These are phyloP conservation scores for Apostasia shenzhenica DNA, from an alignment of 106 monocot species.

Conservation along the genomic window DNA sequence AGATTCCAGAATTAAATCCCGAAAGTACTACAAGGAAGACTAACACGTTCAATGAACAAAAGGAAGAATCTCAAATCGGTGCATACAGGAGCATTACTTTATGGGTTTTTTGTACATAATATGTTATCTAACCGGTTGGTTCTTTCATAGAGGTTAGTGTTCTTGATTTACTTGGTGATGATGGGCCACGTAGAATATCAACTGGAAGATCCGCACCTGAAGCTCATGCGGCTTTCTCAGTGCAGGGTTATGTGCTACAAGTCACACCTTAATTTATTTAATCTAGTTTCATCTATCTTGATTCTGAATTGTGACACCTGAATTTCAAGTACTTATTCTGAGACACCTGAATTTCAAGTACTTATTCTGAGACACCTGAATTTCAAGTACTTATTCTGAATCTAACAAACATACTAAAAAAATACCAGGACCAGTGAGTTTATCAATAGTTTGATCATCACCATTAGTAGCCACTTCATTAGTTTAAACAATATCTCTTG, in stretches of 20 bases:
- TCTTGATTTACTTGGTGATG: slow-evolving; percentile 66
- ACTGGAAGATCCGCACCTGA: slow-evolving; percentile 35
- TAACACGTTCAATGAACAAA: slow-evolving; percentile 5
- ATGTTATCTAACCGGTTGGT: not conserved
- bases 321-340: not conserved
- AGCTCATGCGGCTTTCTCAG: slow-evolving; percentile 77
- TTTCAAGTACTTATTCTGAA: not conserved
- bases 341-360: no score
- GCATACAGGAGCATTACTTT: not conserved
- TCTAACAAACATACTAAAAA: no score
- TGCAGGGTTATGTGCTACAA: slow-evolving; percentile 39
- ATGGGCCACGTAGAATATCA: slow-evolving; percentile 17
- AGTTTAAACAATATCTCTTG: no score
- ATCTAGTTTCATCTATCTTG: not conserved
- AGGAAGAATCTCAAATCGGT: slow-evolving; percentile 21
- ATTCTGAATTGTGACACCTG: not conserved
- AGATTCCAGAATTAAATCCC: slow-evolving; percentile 3
- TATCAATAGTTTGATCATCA: no score
- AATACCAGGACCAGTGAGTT: no score
- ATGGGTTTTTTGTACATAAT: not conserved
- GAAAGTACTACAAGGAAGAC: not conserved
- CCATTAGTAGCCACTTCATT: no score
- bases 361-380: not conserved
- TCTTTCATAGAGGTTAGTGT: slow-evolving; percentile 44
- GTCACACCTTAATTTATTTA: not conserved